Conservation (phyloP, 192 early-diverging fungal genomes). For the Mortierella claussenii region DNA sequence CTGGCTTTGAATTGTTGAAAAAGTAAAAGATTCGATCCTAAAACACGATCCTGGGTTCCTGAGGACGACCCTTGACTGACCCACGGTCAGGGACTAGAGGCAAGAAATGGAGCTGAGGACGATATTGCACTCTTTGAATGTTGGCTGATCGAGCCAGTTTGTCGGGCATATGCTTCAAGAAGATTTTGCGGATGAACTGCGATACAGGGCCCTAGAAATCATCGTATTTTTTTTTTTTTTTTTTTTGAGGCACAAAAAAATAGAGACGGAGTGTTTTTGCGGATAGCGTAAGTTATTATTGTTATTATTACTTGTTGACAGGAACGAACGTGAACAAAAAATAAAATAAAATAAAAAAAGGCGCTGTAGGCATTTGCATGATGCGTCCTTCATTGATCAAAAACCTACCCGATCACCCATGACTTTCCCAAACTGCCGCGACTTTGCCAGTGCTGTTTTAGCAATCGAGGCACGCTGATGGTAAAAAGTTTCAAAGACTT, state of each 20-base stretch:
- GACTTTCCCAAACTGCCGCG: slow-evolving; percentile 43
- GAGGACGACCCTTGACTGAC: slow-evolving; percentile 27
- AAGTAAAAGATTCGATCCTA: background rate
- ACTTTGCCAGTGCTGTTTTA: slow-evolving; percentile 22
- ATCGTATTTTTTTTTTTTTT: too few relatives aligned
- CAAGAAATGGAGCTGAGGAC: slow-evolving; percentile 44
- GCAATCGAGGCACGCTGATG: slow-evolving; percentile 23
- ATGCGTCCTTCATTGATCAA: too few relatives aligned
- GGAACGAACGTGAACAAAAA: background rate
- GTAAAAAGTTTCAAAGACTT: slow-evolving; percentile 28
- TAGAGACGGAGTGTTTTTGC: background rate
- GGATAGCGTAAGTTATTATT: too few relatives aligned
- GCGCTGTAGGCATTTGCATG: too few relatives aligned
- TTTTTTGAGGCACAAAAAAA: background rate
- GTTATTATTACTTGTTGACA: too few relatives aligned
- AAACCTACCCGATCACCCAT: slow-evolving; percentile 41
- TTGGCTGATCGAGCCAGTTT: slow-evolving; percentile 31
- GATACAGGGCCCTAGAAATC: slow-evolving; percentile 18
- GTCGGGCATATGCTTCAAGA: slow-evolving; percentile 42
- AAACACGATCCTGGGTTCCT: slow-evolving; percentile 14
- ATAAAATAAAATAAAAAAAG: background rate
- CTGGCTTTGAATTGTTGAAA: too few relatives aligned
- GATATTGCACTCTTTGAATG: slow-evolving; percentile 34
- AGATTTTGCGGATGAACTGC: slow-evolving; percentile 38
- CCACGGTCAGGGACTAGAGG: slow-evolving; percentile 35